Evolutionary conservation across 345 rosid genomes (phyloP).

Genomic region (Lepidium didymum): DNA sequence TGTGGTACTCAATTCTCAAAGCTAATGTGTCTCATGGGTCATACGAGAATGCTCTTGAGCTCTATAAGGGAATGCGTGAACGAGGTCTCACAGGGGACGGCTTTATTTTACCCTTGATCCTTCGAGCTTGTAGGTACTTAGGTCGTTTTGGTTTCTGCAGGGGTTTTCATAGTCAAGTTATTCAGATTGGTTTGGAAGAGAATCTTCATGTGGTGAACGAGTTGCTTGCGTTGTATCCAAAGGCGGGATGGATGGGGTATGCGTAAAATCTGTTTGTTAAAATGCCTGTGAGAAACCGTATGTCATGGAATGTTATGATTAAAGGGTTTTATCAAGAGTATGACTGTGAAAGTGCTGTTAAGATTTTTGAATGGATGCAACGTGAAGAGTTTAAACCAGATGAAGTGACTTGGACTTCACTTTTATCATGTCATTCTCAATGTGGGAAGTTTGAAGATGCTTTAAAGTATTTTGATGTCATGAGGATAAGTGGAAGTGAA

Average conservation of each 20-base stretch:
- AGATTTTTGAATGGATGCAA: conserved; percentile 48
- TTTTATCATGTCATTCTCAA: conserved; percentile 58
- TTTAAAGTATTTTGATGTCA: conserved; percentile 36
- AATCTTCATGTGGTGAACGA: conserved; percentile 54
- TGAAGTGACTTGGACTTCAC: conserved; percentile 60
- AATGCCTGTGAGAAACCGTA: conserved; percentile 40
- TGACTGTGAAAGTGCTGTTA: conserved; percentile 45
- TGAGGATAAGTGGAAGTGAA: conserved; percentile 39
- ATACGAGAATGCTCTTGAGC: conserved; percentile 31
- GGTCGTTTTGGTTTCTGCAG: conserved; percentile 26
- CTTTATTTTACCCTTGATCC: conserved; percentile 50
- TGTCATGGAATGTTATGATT: conserved; percentile 71
- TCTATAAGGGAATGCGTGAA: conserved; percentile 46
- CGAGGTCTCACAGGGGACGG: conserved; percentile 47
- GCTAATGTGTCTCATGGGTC: conserved; percentile 41
- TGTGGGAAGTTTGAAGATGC: conserved; percentile 39
- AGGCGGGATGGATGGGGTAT: conserved; percentile 33
- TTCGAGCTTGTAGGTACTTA: conserved; percentile 39
- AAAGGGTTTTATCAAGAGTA: conserved; percentile 42
- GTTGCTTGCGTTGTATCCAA: conserved; percentile 51
- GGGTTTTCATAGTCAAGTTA: conserved; percentile 42
- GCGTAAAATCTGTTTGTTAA: conserved; percentile 50
- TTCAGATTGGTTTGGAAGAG: conserved; percentile 39
- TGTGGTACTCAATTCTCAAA: conserved; percentile 57
- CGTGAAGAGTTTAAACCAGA: conserved; percentile 53